phyloP scores from a whole-genome alignment of 371 early-diverging fungal genomes.

The Rhizopus arrhizus region DNA sequence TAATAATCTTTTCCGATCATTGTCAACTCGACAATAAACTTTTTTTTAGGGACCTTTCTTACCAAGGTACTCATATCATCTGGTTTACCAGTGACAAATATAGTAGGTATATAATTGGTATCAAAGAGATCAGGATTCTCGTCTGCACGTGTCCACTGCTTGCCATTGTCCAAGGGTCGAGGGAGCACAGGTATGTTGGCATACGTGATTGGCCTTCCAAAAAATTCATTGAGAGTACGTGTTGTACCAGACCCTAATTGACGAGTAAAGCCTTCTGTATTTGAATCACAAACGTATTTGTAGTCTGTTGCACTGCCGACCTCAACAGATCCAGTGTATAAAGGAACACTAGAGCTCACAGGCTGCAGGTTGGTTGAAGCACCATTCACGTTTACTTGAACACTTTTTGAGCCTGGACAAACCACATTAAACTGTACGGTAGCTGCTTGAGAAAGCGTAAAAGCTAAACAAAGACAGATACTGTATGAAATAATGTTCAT shows the following conservation, averaged over 20 bases:
- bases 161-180: conserved; percentile 46
- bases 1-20: conserved; percentile 52
- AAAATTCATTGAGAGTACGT: conserved; percentile 53
- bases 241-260: conserved; percentile 23
- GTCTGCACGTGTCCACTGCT: conserved; percentile 45
- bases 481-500: background rate
- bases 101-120: conserved; percentile 37
- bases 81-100: conserved; percentile 36
- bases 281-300: conserved; percentile 44
- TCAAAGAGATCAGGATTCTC: conserved; percentile 42
- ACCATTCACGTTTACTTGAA: conserved; percentile 52
- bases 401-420: conserved; percentile 46
- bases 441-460: conserved; percentile 32
- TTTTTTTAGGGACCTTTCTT: conserved; percentile 28
- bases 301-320: conserved; percentile 8
- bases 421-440: conserved; percentile 51
- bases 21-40: conserved; percentile 41
- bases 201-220: conserved; percentile 51
- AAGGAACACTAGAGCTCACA: conserved; percentile 42
- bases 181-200: conserved; percentile 53
- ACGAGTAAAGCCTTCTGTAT: conserved; percentile 49
- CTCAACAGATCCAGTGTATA: conserved; percentile 22
- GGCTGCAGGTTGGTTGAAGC: conserved; percentile 31
- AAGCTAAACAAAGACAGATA: background rate
- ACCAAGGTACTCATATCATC: conserved; percentile 37